Evolutionary conservation across 2,329 filamentous ascomycete species (phyloP), one percentile per base, ranked within the genome.

Genomic region (Podosphaera xanthii): DNA sequence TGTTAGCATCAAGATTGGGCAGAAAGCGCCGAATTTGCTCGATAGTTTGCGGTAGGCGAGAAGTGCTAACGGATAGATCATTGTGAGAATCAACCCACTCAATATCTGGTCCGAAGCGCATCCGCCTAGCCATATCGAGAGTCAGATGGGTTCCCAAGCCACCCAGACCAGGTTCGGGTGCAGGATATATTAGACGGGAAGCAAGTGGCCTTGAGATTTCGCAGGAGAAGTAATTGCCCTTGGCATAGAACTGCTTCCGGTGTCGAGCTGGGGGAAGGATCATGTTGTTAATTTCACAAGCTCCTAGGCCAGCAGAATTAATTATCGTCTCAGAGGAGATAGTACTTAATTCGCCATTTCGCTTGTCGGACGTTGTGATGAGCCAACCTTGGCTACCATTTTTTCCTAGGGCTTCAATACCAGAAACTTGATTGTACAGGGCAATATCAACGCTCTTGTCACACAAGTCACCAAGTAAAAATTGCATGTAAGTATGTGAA

Each of bases 151-250:
- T 97, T 55, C 92, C 92, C 0, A 98, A 74, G 0, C 92, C 91
- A 58, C 81, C 90, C 31, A 83, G 79, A 1, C 90, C 90, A 0
- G 89, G 85, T 7, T 86, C 76, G 0, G 91, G 89, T 0, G 86
- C 89, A 0, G 92, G 92, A 68, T 97, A 98, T 57, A 98, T 76
- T 31, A 98, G 79, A 9, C 90, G 81, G 48, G 72, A 76, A 0
- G 88, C 89, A 1, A 66, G 68, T 0, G 88, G 90, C 0, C 68
- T 67, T 0, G 82, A 79, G 1, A 80, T 74, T 0, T 77, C 72
- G 73, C 96, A 97, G 36, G 84, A 86, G 73, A 94, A 97, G 74
- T 98, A 98, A 61, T 87, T 91, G 0, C 92, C 92, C 73, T 98
- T 98, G 61, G 91, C 91, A 72, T 85, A 97, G 74, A 80, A 86